Conservation (phyloP, 2,329 filamentous ascomycete species). For the Monilinia laxa region DNA sequence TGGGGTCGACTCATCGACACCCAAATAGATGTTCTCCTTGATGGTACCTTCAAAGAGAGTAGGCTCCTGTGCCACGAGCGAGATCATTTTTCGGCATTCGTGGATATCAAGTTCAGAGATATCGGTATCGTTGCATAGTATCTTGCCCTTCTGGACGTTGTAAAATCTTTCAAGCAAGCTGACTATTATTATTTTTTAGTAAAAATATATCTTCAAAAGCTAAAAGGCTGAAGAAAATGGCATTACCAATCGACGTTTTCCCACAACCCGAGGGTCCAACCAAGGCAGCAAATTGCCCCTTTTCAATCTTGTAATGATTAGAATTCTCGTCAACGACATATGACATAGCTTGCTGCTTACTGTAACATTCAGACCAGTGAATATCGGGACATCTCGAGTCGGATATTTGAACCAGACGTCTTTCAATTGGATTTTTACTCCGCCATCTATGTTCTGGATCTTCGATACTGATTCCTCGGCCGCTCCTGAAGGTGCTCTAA, state of each 20-base stretch:
- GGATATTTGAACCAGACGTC: slow-evolving; percentile 62
- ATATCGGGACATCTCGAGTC: slow-evolving; percentile 56
- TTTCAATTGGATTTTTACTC: slow-evolving; percentile 56
- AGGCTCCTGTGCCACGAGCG: slow-evolving; percentile 73
- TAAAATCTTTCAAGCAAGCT: slow-evolving; percentile 57
- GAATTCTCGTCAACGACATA: background rate
- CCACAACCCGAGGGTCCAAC: slow-evolving; percentile 62
- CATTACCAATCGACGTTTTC: slow-evolving; percentile 19
- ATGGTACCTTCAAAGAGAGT: slow-evolving; percentile 63
- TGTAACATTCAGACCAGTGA: slow-evolving; percentile 60
- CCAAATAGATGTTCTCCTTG: slow-evolving; percentile 67
- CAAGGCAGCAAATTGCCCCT: slow-evolving; percentile 68
- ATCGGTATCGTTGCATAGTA: slow-evolving; percentile 62
- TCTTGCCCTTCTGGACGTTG: slow-evolving; percentile 60
- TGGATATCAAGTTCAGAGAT: slow-evolving; percentile 59
- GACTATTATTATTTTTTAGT: slow-evolving; percentile 1
- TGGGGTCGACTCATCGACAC: slow-evolving; percentile 48
- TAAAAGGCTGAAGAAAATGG: background rate
- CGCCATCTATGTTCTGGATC: slow-evolving; percentile 41
- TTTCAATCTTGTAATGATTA: slow-evolving; percentile 43
- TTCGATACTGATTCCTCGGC: slow-evolving; percentile 23
- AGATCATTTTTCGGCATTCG: slow-evolving; percentile 62
- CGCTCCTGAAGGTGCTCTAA: slow-evolving; percentile 30
- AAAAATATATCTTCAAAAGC: background rate
- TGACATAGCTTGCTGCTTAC: slow-evolving; percentile 23